A percentile compares a stretch with the other conserved stretches of the same genome.
These are phyloP conservation scores for Didymella keratinophila DNA, from an alignment of 2,329 filamentous ascomycete species.

Conservation along the genomic window DNA sequence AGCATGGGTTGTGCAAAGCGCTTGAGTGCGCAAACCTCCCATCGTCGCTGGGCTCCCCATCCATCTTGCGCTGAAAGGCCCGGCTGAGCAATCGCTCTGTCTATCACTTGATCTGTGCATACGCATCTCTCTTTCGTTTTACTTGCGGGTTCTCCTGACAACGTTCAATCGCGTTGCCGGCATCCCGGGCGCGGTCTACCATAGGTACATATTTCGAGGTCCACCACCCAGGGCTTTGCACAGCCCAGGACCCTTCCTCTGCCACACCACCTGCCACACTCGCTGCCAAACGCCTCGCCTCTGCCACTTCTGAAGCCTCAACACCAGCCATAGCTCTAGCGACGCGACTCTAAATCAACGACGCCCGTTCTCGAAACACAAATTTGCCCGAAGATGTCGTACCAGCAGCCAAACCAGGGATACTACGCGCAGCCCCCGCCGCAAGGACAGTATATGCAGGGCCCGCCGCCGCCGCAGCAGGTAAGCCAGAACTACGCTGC, in stretches of 20 bases:
- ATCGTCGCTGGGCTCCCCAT: neutral
- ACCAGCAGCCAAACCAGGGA: constrained; percentile 30
- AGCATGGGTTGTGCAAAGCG: neutral
- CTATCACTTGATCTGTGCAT: neutral
- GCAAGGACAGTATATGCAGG: constrained; percentile 37
- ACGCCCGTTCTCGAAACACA: neutral
- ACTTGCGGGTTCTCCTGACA: neutral
- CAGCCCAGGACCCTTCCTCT: neutral
- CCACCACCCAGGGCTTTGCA: neutral
- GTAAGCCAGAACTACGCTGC: constrained; percentile 15
- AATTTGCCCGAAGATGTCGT: constrained; percentile 18
- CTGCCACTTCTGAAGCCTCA: constrained; percentile 4
- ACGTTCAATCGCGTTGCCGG: neutral
- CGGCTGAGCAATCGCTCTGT: neutral
- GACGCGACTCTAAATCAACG: constrained; percentile 22
- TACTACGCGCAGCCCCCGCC: constrained; percentile 41
- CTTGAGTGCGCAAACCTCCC: neutral
- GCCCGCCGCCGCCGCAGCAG: constrained; percentile 36
- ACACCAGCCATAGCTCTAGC: constrained; percentile 2
- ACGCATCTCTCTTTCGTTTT: neutral
- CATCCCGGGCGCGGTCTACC: neutral
- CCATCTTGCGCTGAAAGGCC: neutral
- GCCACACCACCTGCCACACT: constrained; percentile 2
- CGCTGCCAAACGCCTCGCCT: neutral
- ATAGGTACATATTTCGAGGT: neutral